A percentile compares a stretch with the other conserved stretches of the same genome.
phyloP scores from a whole-genome alignment of 2,329 filamentous ascomycete genomes.

The Colletotrichum sp. region DNA sequence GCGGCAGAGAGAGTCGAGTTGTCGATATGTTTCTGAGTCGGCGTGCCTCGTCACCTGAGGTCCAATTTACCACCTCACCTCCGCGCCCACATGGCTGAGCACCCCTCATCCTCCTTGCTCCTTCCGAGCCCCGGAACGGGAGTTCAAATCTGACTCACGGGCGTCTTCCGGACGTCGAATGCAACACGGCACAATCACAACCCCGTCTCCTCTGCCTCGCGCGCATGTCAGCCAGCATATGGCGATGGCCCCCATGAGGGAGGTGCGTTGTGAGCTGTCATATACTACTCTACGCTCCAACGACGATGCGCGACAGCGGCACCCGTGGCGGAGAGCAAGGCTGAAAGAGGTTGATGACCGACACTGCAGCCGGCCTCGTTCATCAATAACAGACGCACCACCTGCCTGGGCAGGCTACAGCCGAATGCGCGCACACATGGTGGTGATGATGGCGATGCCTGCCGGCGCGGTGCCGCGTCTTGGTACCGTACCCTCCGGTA shows the following conservation, averaged over 20 bases:
- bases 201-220: not conserved
- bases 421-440: not conserved
- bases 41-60: constrained; percentile 1
- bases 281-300: not conserved
- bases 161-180: not conserved
- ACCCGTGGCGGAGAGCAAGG: not conserved
- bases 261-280: constrained; percentile 15
- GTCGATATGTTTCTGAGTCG: not conserved
- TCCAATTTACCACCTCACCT: not conserved
- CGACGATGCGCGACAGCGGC: not conserved
- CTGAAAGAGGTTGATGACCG: not conserved
- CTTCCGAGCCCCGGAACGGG: not conserved
- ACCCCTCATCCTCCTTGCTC: not conserved
- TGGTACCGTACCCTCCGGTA: constrained; percentile 5
- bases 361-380: not conserved
- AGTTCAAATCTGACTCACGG: not conserved
- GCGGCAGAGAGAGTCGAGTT: not conserved
- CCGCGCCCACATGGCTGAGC: not conserved
- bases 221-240: constrained; percentile 12
- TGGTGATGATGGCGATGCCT: not conserved
- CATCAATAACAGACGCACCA: not conserved
- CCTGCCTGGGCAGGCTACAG: not conserved
- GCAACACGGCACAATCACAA: not conserved
- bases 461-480: not conserved
- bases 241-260: not conserved